Base-by-base conservation (phyloP, 805 yeast genomes). In the Suhomyces prunicola region DNA sequence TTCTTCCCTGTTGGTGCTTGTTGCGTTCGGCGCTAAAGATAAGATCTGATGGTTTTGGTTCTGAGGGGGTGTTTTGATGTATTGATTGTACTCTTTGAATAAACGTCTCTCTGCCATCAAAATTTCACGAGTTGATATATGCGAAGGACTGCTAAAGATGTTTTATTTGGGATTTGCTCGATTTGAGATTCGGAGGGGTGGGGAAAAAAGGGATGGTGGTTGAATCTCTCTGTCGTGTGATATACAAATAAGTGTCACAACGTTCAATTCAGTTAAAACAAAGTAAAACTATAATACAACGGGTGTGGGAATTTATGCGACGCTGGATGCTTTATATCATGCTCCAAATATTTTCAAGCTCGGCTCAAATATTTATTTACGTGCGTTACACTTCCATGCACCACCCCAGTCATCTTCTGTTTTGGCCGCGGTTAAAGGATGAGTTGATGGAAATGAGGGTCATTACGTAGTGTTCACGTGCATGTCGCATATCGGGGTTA, bases 21-120 rank as follows among this genome's bases (percentile, higher is more conserved):
- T 22, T 46, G 73, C 73, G 8, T 58, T 56, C 0, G 90, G 90
- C 36, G 62, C 68, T 3, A 85, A 66, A 2, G 59, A 44, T 4
- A 75, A 50, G 7, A 84, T 76, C 56, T 73, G 78, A 12, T 63
- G 72, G 52, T 73, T 72, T 13, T 66, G 36, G 1, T 31, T 31
- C 42, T 50, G 52, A 8, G 73, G 68, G 0, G 73, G 74, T 22
- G 48, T 57, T 50, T 67, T 67, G 19, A 48, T 46, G 49, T 73
- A 66, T 62, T 65, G 77, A 33, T 65, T 68, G 54, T 61, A 65
- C 60, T 75, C 79, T 50, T 72, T 70, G 50, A 74, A 65, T 17
- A 75, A 61, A 46, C 79, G 62, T 58, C 70, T 72, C 52, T 75
- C 77, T 12, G 78, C 69, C 79, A 74, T 74, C 22, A 40, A 35